A percentile compares a stretch with the other conserved stretches of the same genome.
phyloP scores from a whole-genome alignment of 2,329 filamentous ascomycete species.

The Podosphaera xanthii region DNA sequence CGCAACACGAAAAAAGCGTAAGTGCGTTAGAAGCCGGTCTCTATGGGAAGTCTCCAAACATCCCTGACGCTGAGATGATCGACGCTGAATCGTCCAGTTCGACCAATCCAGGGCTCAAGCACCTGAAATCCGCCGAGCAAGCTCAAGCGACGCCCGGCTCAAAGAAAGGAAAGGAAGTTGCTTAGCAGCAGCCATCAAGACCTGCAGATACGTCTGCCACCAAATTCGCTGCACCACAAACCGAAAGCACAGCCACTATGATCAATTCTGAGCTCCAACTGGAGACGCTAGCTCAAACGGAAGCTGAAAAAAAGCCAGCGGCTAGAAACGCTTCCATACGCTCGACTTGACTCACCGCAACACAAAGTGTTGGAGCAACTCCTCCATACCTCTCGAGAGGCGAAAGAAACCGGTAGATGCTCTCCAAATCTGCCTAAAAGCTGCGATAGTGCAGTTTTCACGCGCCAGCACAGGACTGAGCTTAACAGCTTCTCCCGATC shows the following conservation, averaged over 20 bases:
- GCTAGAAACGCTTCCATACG: neutral
- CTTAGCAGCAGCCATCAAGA: neutral
- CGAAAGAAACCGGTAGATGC: neutral
- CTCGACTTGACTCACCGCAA: neutral
- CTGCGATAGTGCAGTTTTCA: neutral
- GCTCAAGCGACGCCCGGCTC: no score
- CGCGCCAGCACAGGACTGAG: neutral
- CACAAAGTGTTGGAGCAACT: neutral
- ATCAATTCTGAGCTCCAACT: neutral
- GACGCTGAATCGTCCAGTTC: no score
- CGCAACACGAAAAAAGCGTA: no score
- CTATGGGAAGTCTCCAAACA: no score
- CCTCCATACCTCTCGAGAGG: neutral
- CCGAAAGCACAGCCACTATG: neutral
- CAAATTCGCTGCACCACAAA: neutral
- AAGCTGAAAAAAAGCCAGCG: neutral
- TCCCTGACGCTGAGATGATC: no score
- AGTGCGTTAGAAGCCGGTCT: no score
- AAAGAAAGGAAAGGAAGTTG: neutral
- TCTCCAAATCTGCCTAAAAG: neutral
- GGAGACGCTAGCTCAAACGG: neutral
- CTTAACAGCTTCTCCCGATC: neutral
- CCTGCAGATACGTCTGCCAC: neutral
- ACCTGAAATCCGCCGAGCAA: no score
- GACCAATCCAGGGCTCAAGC: no score